Conservation (phyloP, 2,329 filamentous ascomycete genomes). For the Neocucurbitaria cava region DNA sequence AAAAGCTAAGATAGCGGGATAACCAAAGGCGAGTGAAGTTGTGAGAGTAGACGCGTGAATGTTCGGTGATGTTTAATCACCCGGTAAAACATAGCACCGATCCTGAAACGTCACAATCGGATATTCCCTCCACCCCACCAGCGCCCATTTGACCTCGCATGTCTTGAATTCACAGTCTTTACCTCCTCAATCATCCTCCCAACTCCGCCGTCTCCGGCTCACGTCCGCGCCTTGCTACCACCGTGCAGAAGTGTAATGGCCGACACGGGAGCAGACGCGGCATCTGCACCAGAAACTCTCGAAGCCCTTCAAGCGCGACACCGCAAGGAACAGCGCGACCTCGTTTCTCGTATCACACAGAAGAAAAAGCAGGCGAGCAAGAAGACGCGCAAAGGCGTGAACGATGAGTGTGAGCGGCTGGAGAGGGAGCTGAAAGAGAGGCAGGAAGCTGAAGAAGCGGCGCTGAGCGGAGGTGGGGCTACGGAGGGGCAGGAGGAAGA, state of each 20-base stretch:
- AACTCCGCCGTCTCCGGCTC: neutral
- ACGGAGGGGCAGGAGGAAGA: too few species aligned
- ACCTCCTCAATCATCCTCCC: neutral
- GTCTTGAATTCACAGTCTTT: slow-evolving; percentile 5
- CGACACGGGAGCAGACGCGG: neutral
- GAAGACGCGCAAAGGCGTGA: slow-evolving; percentile 67
- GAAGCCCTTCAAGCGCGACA: slow-evolving; percentile 82
- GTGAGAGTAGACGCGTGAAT: too few species aligned
- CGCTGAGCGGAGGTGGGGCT: slow-evolving; percentile 40
- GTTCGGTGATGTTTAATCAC: neutral
- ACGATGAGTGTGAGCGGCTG: slow-evolving; percentile 67
- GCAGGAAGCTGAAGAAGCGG: slow-evolving; percentile 60
- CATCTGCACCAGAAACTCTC: slow-evolving; percentile 53
- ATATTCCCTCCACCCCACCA: slow-evolving; percentile 1
- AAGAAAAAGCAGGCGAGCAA: slow-evolving; percentile 98
- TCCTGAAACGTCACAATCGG: neutral
- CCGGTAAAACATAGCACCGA: neutral
- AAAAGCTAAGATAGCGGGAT: too few species aligned
- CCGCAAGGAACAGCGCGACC: slow-evolving; percentile 85
- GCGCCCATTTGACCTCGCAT: neutral
- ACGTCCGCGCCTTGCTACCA: neutral
- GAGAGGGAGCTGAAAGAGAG: slow-evolving; percentile 63
- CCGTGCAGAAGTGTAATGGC: slow-evolving; percentile 6
- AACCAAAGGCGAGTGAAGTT: too few species aligned
- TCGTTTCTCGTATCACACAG: slow-evolving; percentile 84